Evolutionary conservation across 257 asterid species (phyloP).

Genomic region (Przewalskia tangutica): DNA sequence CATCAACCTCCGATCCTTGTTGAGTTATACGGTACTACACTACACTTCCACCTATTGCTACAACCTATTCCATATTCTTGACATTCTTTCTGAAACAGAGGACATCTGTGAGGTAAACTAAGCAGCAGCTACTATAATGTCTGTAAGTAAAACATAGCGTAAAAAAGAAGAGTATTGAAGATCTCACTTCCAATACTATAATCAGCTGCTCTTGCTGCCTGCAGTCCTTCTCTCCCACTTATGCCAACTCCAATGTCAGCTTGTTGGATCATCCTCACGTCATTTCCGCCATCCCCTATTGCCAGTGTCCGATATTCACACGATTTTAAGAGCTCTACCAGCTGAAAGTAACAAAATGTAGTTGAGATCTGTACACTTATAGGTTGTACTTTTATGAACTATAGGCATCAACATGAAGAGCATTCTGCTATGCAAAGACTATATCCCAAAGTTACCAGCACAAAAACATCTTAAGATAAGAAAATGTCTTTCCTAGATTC

Average conservation of each 20-base stretch:
- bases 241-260: constrained; percentile 99
- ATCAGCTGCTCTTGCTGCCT: constrained; percentile 99
- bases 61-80: not conserved
- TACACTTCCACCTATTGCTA: not conserved
- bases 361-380: not conserved
- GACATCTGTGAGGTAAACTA: not conserved
- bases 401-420: not conserved
- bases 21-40: not conserved
- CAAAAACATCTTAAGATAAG: not conserved
- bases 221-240: constrained; percentile 99
- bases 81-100: not conserved
- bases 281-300: constrained; percentile 99
- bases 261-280: constrained; percentile 99
- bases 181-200: constrained; percentile 96
- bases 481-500: not conserved
- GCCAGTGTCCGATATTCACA: constrained; percentile 98
- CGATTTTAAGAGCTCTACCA: constrained; percentile 83
- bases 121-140: not conserved
- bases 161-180: constrained; percentile 4
- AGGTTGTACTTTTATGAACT: not conserved
- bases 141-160: not conserved
- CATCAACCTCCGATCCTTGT: not conserved
- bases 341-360: constrained; percentile 31
- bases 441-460: not conserved
- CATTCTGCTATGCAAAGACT: not conserved